Conservation (phyloP, 106 monocot genomes). For the Ottelia alismoides region DNA sequence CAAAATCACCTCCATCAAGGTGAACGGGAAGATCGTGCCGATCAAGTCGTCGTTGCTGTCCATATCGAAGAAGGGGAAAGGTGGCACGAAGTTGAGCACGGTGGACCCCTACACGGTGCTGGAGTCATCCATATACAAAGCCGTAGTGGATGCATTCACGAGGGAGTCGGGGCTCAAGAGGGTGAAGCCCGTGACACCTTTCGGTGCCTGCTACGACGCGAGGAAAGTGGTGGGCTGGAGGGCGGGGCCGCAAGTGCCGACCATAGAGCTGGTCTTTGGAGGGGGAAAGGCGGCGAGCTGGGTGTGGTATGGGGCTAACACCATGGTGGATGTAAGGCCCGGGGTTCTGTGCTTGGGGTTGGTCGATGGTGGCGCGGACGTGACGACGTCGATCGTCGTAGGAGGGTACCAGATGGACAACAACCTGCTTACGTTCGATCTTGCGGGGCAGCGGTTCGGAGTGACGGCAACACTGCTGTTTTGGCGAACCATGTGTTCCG, state of each 20-base stretch:
- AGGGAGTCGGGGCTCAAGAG: background rate
- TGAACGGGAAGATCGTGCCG: background rate
- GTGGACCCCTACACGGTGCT: slow-evolving; percentile 7
- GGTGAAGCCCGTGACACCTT: slow-evolving; percentile 1
- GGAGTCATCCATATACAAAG: slow-evolving; percentile 11
- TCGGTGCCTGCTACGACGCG: slow-evolving; percentile 6
- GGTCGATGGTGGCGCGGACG: slow-evolving; percentile 1
- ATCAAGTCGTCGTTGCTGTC: background rate
- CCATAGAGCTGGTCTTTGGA: slow-evolving; percentile 6
- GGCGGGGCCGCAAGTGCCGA: slow-evolving; percentile 11
- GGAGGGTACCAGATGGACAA: slow-evolving; percentile 20
- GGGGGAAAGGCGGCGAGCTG: slow-evolving; percentile 4
- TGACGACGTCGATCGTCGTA: slow-evolving; percentile 10
- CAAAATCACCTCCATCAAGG: slow-evolving; percentile 19
- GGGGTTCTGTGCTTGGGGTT: slow-evolving; percentile 12
- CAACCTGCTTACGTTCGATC: slow-evolving; percentile 14
- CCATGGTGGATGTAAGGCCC: slow-evolving; percentile 10
- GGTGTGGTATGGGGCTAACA: slow-evolving; percentile 12
- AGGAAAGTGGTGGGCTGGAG: background rate
- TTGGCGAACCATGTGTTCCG: slow-evolving; percentile 6
- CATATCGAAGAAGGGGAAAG: background rate
- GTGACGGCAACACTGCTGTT: slow-evolving; percentile 6
- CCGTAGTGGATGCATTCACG: slow-evolving; percentile 3
- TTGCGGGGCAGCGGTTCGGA: slow-evolving; percentile 1
- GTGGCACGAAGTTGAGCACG: slow-evolving; percentile 17